Evolutionary conservation across 2,329 filamentous ascomycete species (phyloP), one percentile per base, ranked within the genome.

Genomic region (Colletotrichum magnum): DNA sequence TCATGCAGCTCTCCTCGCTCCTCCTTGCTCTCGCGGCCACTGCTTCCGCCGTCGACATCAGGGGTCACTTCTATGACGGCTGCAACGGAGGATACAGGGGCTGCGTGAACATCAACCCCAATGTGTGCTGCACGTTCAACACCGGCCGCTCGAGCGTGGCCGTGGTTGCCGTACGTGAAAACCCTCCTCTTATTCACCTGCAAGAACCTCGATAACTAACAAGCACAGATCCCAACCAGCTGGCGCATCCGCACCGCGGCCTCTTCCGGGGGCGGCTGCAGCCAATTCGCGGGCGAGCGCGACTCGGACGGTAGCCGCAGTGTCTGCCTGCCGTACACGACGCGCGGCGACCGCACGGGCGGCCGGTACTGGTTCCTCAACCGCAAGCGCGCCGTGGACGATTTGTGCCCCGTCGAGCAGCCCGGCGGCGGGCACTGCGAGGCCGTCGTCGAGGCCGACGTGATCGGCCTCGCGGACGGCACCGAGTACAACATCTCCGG

Each of bases 351-450:
- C 51, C 64, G 64, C 18, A 67, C 64, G 9, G 64, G 64, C 0
- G 65, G 65, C 3, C 24, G 18, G 1, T 68, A 68, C 61, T 65
- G 18, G 32, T 68, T 68, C 36, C 28, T 58, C 47, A 59, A 41
- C 21, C 61, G 60, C 53, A 68, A 65, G 61, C 53, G 53, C 13
- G 61, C 61, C 39, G 61, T 39, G n/a, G 60, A 65, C 26, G 6
- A 47, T n/a, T 51, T 58, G 5, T 67, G 64, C 64, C 58, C 58
- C 26, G 58, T 41, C 26, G 64, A 67, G 43, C 64, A 67, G 52
- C 58, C 64, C 24, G 43, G 36, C 21, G 51, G 10, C 24, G 65
- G 61, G 6, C 50, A 58, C 43, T 68, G 65, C 54, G 65, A 68
- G 13, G 60, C 65, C 18, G 47, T 48, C 13, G 61, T 45, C n/a